Conservation (phyloP, 306 rosid genomes). For the Quercus parvula region DNA sequence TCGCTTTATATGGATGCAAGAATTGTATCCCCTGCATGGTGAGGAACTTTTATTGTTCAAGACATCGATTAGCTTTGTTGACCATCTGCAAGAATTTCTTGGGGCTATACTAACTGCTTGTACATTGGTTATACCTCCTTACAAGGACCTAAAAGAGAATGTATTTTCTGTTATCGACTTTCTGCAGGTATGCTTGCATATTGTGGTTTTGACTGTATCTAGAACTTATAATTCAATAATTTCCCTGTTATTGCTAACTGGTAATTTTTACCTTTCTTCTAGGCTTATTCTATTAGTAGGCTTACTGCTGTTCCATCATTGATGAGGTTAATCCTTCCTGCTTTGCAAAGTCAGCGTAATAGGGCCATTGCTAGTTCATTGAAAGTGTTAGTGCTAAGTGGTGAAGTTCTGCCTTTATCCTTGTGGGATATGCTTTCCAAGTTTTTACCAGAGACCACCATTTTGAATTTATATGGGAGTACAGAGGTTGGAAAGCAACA, state of each 20-base stretch:
- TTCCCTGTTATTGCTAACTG: slow-evolving; percentile 13
- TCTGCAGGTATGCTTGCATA: slow-evolving; percentile 49
- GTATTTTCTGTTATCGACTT: slow-evolving; percentile 54
- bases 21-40: slow-evolving; percentile 54
- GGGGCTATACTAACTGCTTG: slow-evolving; percentile 63
- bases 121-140: slow-evolving; percentile 81
- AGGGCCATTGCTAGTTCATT: slow-evolving; percentile 37
- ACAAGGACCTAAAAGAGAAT: slow-evolving; percentile 47
- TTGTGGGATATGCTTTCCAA: slow-evolving; percentile 62
- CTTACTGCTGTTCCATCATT: slow-evolving; percentile 82
- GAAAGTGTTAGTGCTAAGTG: slow-evolving; percentile 80
- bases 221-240: slow-evolving; percentile 1
- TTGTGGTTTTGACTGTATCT: background rate
- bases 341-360: slow-evolving; percentile 33
- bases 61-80: slow-evolving; percentile 79
- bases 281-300: slow-evolving; percentile 73
- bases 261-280: slow-evolving; percentile 24
- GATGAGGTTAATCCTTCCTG: slow-evolving; percentile 74
- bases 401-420: slow-evolving; percentile 63
- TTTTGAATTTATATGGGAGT: slow-evolving; percentile 88
- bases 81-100: slow-evolving; percentile 91
- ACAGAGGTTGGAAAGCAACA: slow-evolving; percentile 61
- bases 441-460: slow-evolving; percentile 64
- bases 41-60: slow-evolving; percentile 72
- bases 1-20: slow-evolving; percentile 90